Base-by-base conservation (phyloP, 352 stramenopile species). In the Phytophthora pinifolia region DNA sequence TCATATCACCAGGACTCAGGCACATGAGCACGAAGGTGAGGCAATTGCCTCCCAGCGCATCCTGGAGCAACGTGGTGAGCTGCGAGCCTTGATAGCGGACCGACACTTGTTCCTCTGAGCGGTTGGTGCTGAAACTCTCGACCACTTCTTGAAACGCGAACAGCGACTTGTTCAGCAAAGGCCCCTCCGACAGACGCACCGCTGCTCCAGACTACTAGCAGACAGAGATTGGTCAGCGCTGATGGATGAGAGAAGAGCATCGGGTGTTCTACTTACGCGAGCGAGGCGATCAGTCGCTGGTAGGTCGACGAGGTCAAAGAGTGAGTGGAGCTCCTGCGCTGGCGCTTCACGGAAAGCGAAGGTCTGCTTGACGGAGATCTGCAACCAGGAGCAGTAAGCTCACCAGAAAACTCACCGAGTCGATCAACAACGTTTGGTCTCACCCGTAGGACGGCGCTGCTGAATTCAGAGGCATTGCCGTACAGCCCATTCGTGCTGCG, bases 111-210 rank as follows among this genome's bases (percentile, higher is more conserved):
- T 51, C 20, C 4, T 59, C 53, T 20, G 27, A 31, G 25, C 20
- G 32, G 14, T 27, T 46, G 32, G 22, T 41, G 39, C 50, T 54
- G 9, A 67, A 36, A 45, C 14, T 53, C 14, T 73, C 44, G 2
- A 83, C 18, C 8, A 80, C 77, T n/a, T 75, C 55, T 6, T 67
- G 55, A 5, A 86, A 35, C 8, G 74, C 63, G 12, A 74, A 79
- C 22, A 88, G 32, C 13, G 79, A 68, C 42, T 85, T 86, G 52
- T 83, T 86, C 2, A 82, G 54, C 22, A 86, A 32, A n/a, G 76
- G 71, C 5, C 70, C 68, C 46, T 88, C 76, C 0, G 70, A 68
- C 5, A 86, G 49, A 20, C 76, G 70, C 30, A 79, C 62, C 3
- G 55, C 53, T 10, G 42, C 29, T 37, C 50, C 61, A 37, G 66